phyloP scores from a whole-genome alignment of 495 filamentous ascomycete genomes.

The Daldinia grandis region DNA sequence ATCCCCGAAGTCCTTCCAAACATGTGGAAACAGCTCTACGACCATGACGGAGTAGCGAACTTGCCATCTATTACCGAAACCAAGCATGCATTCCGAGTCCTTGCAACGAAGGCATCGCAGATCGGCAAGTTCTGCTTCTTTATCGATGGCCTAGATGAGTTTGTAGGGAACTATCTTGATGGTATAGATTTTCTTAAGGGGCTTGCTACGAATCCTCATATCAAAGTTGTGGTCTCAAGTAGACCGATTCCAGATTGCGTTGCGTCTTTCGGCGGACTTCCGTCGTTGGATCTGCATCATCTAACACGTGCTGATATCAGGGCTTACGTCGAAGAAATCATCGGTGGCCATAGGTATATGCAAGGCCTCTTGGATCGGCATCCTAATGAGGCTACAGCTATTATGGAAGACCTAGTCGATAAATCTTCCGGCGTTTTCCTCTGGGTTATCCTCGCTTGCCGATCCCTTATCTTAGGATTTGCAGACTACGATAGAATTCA shows the following conservation, averaged over 20 bases:
- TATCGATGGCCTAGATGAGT: conserved; percentile 28
- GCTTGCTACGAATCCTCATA: background rate
- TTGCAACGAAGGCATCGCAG: background rate
- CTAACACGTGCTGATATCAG: conserved; percentile 41
- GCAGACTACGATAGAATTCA: conserved; percentile 16
- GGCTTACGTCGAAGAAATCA: conserved; percentile 23
- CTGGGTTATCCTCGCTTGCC: conserved; percentile 46
- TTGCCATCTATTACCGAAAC: conserved; percentile 1
- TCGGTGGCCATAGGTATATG: conserved; percentile 18
- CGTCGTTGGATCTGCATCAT: conserved; percentile 40
- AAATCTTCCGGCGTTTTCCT: conserved; percentile 52
- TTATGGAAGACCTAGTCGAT: conserved; percentile 40
- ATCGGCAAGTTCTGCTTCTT: conserved; percentile 19
- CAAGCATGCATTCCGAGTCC: background rate
- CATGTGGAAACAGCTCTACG: conserved; percentile 8
- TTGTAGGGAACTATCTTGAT: background rate
- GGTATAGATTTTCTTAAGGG: conserved; percentile 1
- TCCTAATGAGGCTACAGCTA: background rate
- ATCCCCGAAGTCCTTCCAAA: conserved; percentile 14
- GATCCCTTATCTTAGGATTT: conserved; percentile 35
- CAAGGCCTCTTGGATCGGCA: background rate
- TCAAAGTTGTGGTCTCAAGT: conserved; percentile 30
- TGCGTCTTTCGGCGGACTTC: conserved; percentile 6
- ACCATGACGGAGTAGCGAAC: background rate
- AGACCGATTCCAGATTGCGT: conserved; percentile 25